Evolutionary conservation across 106 monocot genomes (phyloP), one percentile per base, ranked within the genome.

Genomic region (Alisma plantagoaquatica): DNA sequence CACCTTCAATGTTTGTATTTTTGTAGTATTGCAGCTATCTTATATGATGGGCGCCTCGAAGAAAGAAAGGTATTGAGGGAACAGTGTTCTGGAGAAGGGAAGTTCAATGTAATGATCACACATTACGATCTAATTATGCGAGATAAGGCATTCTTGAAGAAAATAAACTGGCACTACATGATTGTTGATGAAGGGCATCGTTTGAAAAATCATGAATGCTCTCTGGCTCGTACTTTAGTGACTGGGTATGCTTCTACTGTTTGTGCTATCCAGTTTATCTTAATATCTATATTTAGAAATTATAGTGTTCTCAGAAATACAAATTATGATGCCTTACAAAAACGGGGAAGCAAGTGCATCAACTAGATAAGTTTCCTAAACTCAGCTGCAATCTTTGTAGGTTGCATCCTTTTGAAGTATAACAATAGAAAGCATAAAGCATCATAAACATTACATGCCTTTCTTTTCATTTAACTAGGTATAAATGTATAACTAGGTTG

Each of bases 131-230:
- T 98, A 19, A 90, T 98, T 73, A 79, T 98, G 90, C 72, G 85
- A 50, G 98, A 98, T 49, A 90, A 85, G 68, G 60, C 70, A 46
- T 90, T 76, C 59, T 60, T 98, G 46, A 98, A 77, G 60, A 98
- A 98, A 54, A 75, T 98, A 46, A 78, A 90, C 46, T 98, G 98
- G 98, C 66, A 55, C 43, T 98, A 98, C 56, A 74, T 98, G 81
- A 98, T 98, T 69, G 89, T 98, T 60, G 89, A 98, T 68, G 98
- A 98, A 70, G 98, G 90, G 3, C 98, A 98, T 67, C 84, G 98
- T 30, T 54, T 98, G 49, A 98, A 98, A 78, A 98, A 98, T 53
- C 89, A 90, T 65, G 98, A 98, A 49, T 90, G 98, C 51, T 75
- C 98, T 69, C 90, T 98, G 64, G 80, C 98, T 51, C 64, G 69